phyloP scores from a whole-genome alignment of 129 eudicot genomes.

The Dittrichia graveolens region DNA sequence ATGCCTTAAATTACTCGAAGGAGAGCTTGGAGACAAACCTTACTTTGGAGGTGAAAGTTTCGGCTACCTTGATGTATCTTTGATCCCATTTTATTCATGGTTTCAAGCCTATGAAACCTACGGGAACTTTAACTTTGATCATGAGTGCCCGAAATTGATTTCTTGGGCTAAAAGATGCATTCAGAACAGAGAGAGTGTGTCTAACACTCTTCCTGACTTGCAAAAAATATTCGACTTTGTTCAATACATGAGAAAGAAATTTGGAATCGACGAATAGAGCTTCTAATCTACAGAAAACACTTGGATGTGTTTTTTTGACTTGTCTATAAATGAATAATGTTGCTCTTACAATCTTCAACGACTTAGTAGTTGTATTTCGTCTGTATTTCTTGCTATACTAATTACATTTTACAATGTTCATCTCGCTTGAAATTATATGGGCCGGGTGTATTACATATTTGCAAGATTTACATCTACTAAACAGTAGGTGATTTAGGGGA shows the following conservation, averaged over 20 bases:
- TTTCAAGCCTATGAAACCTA: constrained; percentile 48
- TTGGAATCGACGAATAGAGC: constrained; percentile 29
- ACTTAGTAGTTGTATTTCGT: no score
- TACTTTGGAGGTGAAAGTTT: constrained; percentile 52
- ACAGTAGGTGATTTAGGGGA: constrained; percentile 37
- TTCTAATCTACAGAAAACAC: constrained; percentile 5
- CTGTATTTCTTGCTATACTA: constrained; percentile 3
- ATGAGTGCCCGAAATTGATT: constrained; percentile 52
- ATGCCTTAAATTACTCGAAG: constrained; percentile 41
- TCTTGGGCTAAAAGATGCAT: constrained; percentile 56
- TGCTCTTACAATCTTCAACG: neutral
- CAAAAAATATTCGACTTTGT: constrained; percentile 32
- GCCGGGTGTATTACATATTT: neutral
- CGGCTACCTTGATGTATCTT: constrained; percentile 42
- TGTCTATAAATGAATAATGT: constrained; percentile 4
- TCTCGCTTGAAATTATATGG: constrained; percentile 7
- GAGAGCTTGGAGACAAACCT: constrained; percentile 53
- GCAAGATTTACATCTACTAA: constrained; percentile 13
- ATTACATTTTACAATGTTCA: constrained; percentile 11
- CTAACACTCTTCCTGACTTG: constrained; percentile 42
- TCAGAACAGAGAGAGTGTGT: constrained; percentile 44
- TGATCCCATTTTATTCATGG: constrained; percentile 50
- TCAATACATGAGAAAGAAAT: constrained; percentile 14
- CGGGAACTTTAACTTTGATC: constrained; percentile 44
- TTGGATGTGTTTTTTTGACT: constrained; percentile 19